A percentile compares a stretch with the other conserved stretches of the same genome.
Conservation (phyloP, 2,329 filamentous ascomycete species). For the Microdochium bolleyi region DNA sequence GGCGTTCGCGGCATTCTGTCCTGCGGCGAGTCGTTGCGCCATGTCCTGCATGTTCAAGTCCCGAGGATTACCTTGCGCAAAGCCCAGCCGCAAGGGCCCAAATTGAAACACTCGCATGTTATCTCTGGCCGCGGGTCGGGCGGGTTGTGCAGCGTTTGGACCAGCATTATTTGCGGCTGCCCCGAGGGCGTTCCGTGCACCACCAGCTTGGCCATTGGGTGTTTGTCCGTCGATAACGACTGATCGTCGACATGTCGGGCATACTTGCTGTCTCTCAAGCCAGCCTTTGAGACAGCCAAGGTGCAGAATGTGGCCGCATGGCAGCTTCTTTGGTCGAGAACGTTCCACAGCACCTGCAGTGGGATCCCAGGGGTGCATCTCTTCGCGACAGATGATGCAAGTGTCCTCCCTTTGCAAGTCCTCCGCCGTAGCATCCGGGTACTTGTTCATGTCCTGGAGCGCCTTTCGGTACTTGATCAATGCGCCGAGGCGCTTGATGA, state of each 20-base stretch:
- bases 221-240: conserved; percentile 55
- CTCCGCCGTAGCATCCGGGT: conserved; percentile 82
- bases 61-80: conserved; percentile 59
- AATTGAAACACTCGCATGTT: conserved; percentile 61
- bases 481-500: conserved; percentile 81
- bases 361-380: conserved; percentile 76
- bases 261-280: conserved; percentile 95
- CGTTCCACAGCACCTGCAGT: conserved; percentile 69
- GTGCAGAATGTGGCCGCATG: conserved; percentile 92
- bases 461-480: conserved; percentile 86
- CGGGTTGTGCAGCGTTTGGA: conserved; percentile 22
- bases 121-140: conserved; percentile 21
- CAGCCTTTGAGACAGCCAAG: conserved; percentile 92
- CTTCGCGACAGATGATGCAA: conserved; percentile 95
- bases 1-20: conserved; percentile 19
- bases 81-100: conserved; percentile 67
- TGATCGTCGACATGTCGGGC: conserved; percentile 83
- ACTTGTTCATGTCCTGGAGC: conserved; percentile 88
- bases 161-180: conserved; percentile 13
- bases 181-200: conserved; percentile 17
- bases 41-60: conserved; percentile 63
- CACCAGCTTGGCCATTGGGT: conserved; percentile 22
- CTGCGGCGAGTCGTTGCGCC: conserved; percentile 52
- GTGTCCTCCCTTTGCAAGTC: conserved; percentile 83
- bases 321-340: conserved; percentile 86